Evolutionary conservation across 352 stramenopile genomes (phyloP).

Genomic region (Phytophthora melonis): DNA sequence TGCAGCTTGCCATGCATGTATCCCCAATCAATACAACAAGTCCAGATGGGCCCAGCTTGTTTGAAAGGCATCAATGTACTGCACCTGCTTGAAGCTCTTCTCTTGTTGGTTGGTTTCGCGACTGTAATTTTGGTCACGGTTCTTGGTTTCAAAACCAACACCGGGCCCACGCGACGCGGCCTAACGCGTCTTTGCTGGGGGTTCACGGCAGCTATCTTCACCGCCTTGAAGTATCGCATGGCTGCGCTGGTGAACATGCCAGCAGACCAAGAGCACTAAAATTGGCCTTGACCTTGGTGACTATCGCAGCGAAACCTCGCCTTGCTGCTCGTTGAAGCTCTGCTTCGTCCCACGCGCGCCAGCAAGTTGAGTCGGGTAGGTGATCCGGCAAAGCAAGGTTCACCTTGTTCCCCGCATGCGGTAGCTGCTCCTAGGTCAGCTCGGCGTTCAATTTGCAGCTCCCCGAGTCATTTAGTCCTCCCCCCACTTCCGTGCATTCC

Average conservation of each 20-base stretch:
- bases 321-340: slow-evolving; percentile 13
- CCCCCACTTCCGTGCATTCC: slow-evolving; percentile 1
- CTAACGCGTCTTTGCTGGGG: slow-evolving; percentile 10
- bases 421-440: slow-evolving; percentile 23
- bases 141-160: slow-evolving; percentile 48
- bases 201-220: slow-evolving; percentile 20
- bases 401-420: slow-evolving; percentile 43
- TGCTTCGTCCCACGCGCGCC: slow-evolving; percentile 30
- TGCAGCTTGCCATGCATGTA: neutral
- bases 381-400: slow-evolving; percentile 41
- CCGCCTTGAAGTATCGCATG: slow-evolving; percentile 36
- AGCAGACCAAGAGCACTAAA: slow-evolving; percentile 40
- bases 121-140: slow-evolving; percentile 28
- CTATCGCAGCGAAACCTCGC: slow-evolving; percentile 28
- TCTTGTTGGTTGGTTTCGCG: slow-evolving; percentile 30
- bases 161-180: slow-evolving; percentile 14
- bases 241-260: slow-evolving; percentile 30
- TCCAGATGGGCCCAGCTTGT: slow-evolving; percentile 7
- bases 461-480: neutral
- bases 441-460: slow-evolving; percentile 3
- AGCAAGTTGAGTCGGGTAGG: slow-evolving; percentile 15
- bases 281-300: slow-evolving; percentile 28
- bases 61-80: slow-evolving; percentile 8
- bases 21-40: slow-evolving; percentile 9
- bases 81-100: slow-evolving; percentile 7